Evolutionary conservation across 257 asterid species (phyloP), one percentile per base, ranked within the genome.

Genomic region (Jaltomata sinuosa): DNA sequence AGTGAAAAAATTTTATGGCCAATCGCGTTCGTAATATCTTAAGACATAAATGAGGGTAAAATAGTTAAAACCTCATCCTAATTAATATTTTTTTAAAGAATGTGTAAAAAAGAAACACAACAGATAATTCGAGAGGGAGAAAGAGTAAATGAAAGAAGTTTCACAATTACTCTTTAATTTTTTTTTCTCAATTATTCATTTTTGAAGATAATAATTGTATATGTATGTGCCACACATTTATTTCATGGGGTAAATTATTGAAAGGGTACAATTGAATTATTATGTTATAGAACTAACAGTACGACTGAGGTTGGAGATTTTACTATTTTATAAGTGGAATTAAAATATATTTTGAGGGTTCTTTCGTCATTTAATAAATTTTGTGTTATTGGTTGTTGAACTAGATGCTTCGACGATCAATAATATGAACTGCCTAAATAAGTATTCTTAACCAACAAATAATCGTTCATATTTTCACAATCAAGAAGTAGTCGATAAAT

Each of bases 11-110:
- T n/a, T n/a, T n/a, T n/a, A n/a, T n/a, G n/a, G n/a, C n/a, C n/a
- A n/a, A n/a, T n/a, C n/a, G n/a, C n/a, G n/a, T n/a, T n/a, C n/a
- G n/a, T n/a, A n/a, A n/a, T 54, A 54, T 3, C 5, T 54, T 54
- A 54, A 19, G 61, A 54, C 5, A 54, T 19, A 54, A 54, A 54
- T 19, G n/a, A 54, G 7, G 25, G 27, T 19, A 54, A 19, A 54
- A 7, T 19, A 54, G 4, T 19, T 6, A 54, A 55, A 55, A 55
- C 21, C 0, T 2, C 0, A 9, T 57, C 0, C 0, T 1, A 0
- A 9, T 57, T 10, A 57, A 3, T 57, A 57, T 57, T n/a, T 57
- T n/a, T n/a, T 57, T 9, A 9, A 11, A n/a, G 1, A 3, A n/a
- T 0, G 25, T 21, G 6, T 57, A n/a, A 3, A 22, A 49, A 2